A percentile compares a stretch with the other conserved stretches of the same genome.
Conservation (phyloP, 495 filamentous ascomycete genomes). For the Neurospora sp. region DNA sequence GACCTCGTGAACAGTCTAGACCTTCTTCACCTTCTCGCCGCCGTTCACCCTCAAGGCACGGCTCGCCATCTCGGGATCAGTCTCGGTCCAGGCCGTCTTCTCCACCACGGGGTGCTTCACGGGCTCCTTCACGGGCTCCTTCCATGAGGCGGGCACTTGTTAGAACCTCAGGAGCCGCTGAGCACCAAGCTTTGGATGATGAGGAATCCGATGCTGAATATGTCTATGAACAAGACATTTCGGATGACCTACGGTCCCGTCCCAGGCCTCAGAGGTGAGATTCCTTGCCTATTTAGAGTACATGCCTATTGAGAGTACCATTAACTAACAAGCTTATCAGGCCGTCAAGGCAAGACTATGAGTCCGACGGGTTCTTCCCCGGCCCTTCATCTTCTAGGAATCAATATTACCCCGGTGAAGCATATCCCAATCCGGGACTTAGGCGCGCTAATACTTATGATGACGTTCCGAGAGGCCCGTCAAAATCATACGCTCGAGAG, state of each 20-base stretch:
- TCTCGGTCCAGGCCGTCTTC: conserved; percentile 9
- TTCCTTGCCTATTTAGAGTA: not conserved
- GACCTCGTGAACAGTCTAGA: conserved; percentile 1
- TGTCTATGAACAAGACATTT: conserved; percentile 16
- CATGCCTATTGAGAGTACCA: not conserved
- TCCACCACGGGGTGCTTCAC: not conserved
- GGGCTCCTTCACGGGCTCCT: not conserved
- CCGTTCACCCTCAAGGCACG: not conserved
- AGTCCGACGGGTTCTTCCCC: conserved; percentile 23
- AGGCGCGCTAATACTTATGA: not conserved
- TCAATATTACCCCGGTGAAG: not conserved
- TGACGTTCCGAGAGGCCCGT: not conserved
- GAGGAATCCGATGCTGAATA: conserved; percentile 17
- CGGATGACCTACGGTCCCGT: conserved; percentile 24
- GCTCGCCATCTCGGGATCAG: conserved; percentile 6
- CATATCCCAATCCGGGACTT: not conserved
- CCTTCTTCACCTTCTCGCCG: conserved; percentile 5
- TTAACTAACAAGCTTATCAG: conserved; percentile 15
- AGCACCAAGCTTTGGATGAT: not conserved
- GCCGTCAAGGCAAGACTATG: conserved; percentile 26
- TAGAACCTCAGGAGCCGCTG: not conserved
- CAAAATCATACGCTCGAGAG: not conserved
- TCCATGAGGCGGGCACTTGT: not conserved
- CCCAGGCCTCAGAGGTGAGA: conserved; percentile 29
- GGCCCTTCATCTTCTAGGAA: conserved; percentile 10